A percentile compares a stretch with the other conserved stretches of the same genome.
These are phyloP conservation scores for Vicia faba DNA, from an alignment of 306 rosid genomes.

Conservation along the genomic window DNA sequence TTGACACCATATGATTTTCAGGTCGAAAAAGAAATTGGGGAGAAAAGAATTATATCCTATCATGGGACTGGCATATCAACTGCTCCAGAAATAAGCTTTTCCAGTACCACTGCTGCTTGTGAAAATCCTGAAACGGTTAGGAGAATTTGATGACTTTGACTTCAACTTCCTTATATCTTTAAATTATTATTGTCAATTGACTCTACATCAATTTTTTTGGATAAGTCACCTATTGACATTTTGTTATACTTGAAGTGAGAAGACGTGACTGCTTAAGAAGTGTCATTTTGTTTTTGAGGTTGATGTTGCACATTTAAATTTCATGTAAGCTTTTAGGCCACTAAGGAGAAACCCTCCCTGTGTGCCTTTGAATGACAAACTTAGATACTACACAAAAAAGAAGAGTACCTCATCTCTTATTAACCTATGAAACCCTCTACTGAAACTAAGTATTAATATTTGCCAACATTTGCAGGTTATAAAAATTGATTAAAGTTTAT, in stretches of 20 bases:
- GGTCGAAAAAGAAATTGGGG: constrained; percentile 94
- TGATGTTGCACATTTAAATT: neutral
- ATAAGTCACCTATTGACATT: constrained; percentile 15
- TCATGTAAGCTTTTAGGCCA: constrained; percentile 13
- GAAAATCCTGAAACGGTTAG: constrained; percentile 72
- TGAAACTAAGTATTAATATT: constrained; percentile 7
- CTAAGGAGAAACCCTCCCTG: neutral
- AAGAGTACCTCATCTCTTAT: constrained; percentile 12
- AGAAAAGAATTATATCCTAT: constrained; percentile 79
- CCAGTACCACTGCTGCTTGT: constrained; percentile 47
- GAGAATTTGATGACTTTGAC: constrained; percentile 36
- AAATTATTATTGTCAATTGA: constrained; percentile 18
- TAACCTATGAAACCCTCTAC: constrained; percentile 16
- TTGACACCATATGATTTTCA: constrained; percentile 43
- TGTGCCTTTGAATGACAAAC: constrained; percentile 17
- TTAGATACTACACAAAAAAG: constrained; percentile 15
- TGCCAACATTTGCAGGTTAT: constrained; percentile 12
- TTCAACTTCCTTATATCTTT: constrained; percentile 23
- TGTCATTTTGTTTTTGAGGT: constrained; percentile 23
- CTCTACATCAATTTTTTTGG: neutral
- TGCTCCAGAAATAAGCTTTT: constrained; percentile 70
- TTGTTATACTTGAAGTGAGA: constrained; percentile 26
- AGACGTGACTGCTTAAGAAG: constrained; percentile 16
- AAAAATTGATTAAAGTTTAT: constrained; percentile 24
- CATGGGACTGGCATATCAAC: constrained; percentile 79